A percentile compares a stretch with the other conserved stretches of the same genome.
Conservation (phyloP, 2,329 filamentous ascomycete species). For the Dryadomyces sulphureus region DNA sequence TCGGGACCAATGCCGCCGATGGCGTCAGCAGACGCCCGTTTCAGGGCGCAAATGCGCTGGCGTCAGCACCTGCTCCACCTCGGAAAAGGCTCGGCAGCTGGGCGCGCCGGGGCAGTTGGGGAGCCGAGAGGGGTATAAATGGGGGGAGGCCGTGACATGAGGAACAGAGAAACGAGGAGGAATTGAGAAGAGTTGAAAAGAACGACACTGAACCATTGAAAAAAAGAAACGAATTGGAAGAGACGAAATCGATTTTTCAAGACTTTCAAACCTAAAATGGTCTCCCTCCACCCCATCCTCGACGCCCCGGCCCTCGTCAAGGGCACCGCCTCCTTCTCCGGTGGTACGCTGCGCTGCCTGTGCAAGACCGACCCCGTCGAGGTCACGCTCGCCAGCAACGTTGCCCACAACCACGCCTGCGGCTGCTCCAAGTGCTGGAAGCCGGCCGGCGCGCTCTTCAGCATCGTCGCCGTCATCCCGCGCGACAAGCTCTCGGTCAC, state of each 20-base stretch:
- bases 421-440: conserved; percentile 64
- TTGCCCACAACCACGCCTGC: conserved; percentile 56
- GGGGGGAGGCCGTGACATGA: no score
- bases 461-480: conserved; percentile 46
- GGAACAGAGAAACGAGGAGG: no score
- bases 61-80: background rate
- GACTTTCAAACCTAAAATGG: background rate
- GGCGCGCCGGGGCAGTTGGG: background rate
- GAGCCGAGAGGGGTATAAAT: background rate
- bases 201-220: no score
- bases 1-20: background rate
- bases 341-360: conserved; percentile 47
- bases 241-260: background rate
- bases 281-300: conserved; percentile 44
- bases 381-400: conserved; percentile 40
- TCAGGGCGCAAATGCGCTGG: background rate
- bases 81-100: background rate
- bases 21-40: background rate
- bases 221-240: no score
- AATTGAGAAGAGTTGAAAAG: no score
- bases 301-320: conserved; percentile 42
- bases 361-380: conserved; percentile 41
- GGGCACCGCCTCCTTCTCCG: conserved; percentile 36
- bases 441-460: conserved; percentile 47
- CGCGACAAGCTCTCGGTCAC: conserved; percentile 38